Evolutionary conservation across 2,329 filamentous ascomycete species (phyloP).

Genomic region (Xylariomycetidae sp.): DNA sequence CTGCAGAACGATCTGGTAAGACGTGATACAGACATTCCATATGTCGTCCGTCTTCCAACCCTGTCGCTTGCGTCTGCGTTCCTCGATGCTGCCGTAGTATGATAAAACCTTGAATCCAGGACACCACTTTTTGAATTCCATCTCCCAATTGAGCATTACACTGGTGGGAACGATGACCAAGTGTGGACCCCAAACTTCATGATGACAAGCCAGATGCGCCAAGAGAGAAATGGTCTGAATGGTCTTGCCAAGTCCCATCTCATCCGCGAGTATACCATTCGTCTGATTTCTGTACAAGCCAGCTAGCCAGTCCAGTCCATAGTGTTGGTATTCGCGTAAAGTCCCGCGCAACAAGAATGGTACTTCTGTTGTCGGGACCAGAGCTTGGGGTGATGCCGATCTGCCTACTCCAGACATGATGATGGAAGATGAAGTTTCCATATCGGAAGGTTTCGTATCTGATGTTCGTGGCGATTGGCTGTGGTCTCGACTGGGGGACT

Average conservation of each 20-base stretch:
- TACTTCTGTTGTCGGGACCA: constrained; percentile 60
- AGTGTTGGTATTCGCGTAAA: constrained; percentile 92
- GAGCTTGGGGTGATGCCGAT: constrained; percentile 31
- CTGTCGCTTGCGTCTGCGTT: constrained; percentile 82
- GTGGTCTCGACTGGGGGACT: constrained; percentile 36
- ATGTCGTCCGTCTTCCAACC: constrained; percentile 91
- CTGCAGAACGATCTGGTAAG: constrained; percentile 91
- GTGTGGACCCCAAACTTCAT: constrained; percentile 93
- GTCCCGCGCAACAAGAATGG: constrained; percentile 83
- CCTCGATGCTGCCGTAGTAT: constrained; percentile 92
- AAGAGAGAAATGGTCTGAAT: constrained; percentile 95
- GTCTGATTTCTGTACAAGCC: constrained; percentile 88
- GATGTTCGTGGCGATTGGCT: constrained; percentile 45
- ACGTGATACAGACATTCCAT: constrained; percentile 98
- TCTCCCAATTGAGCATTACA: constrained; percentile 99
- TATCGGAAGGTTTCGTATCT: constrained; percentile 48
- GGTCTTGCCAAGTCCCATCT: constrained; percentile 98
- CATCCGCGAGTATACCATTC: constrained; percentile 94
- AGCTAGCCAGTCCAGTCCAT: constrained; percentile 94
- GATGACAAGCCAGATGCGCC: constrained; percentile 84
- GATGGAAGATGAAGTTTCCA: constrained; percentile 36
- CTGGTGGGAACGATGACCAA: constrained; percentile 94
- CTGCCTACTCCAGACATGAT: constrained; percentile 31
- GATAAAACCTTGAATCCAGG: constrained; percentile 97
- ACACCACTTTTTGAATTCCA: constrained; percentile 99